phyloP scores from a whole-genome alignment of 179 eudicot species.

The Beta lomatogona region DNA sequence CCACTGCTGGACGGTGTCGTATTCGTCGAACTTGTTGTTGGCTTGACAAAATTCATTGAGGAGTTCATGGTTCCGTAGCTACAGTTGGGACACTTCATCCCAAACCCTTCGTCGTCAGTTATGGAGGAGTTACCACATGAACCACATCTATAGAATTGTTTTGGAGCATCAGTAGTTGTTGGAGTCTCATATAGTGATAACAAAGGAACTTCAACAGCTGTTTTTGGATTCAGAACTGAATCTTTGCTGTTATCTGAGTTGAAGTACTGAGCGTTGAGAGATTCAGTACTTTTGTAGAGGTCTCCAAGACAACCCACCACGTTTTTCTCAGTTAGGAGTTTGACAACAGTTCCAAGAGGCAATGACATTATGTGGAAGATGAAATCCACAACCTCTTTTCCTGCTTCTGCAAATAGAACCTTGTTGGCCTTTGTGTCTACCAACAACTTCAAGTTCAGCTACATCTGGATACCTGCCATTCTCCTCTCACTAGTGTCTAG shows the following conservation, averaged over 20 bases:
- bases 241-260: slow-evolving; percentile 25
- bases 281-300: slow-evolving; percentile 34
- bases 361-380: slow-evolving; percentile 32
- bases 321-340: background rate
- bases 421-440: slow-evolving; percentile 25
- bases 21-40: too few relatives aligned
- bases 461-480: background rate
- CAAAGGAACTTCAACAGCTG: background rate
- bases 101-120: background rate
- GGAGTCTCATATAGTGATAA: background rate
- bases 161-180: background rate
- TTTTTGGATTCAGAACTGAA: slow-evolving; percentile 7
- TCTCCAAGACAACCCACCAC: slow-evolving; percentile 37
- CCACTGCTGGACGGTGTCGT: background rate
- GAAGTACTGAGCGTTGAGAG: slow-evolving; percentile 25
- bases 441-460: slow-evolving; percentile 13
- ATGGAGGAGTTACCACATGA: background rate
- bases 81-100: background rate
- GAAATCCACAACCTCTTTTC: slow-evolving; percentile 32
- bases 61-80: too few relatives aligned
- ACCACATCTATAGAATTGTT: background rate
- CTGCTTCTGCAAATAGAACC: slow-evolving; percentile 34
- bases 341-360: slow-evolving; percentile 25
- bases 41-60: too few relatives aligned
- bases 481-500: background rate